These are phyloP conservation scores for Larix kaempferi DNA, from an alignment of 75 land plant genomes.

Conservation along the genomic window DNA sequence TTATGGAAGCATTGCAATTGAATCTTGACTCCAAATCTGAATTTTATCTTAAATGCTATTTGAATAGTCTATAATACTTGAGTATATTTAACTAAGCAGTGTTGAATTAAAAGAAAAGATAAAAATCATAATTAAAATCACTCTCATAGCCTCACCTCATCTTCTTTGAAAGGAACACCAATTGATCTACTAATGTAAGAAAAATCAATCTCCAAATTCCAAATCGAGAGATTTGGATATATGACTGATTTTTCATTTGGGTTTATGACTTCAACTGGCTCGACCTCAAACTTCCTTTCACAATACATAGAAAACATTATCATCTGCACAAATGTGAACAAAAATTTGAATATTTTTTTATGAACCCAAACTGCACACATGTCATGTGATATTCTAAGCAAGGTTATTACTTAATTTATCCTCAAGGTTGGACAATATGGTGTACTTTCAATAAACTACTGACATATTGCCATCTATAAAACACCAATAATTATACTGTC, in stretches of 20 bases:
- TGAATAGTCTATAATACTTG: too few species aligned
- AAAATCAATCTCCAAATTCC: constrained; percentile 64
- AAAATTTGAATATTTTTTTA: not conserved
- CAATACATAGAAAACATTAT: constrained; percentile 85
- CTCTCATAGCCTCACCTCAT: not conserved
- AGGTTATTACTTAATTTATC: too few species aligned
- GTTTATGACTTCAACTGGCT: constrained; percentile 81
- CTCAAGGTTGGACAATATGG: not conserved
- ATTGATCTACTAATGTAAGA: constrained; percentile 53
- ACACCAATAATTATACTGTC: not conserved
- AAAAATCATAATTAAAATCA: not conserved
- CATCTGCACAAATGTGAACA: constrained; percentile 38
- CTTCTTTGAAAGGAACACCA: constrained; percentile 51
- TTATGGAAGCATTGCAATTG: too few species aligned
- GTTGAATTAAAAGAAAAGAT: not conserved
- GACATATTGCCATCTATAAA: not conserved
- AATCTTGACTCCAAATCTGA: too few species aligned
- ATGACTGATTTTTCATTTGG: constrained; percentile 49
- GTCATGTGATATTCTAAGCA: too few species aligned
- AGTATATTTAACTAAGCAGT: not conserved
- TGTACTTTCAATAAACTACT: not conserved
- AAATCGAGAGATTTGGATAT: constrained; percentile 80
- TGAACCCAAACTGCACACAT: not conserved
- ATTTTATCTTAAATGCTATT: too few species aligned
- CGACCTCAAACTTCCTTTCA: constrained; percentile 73